Base-by-base conservation (phyloP, 495 filamentous ascomycete species). In the Pseudomonodictys pantanalensis region DNA sequence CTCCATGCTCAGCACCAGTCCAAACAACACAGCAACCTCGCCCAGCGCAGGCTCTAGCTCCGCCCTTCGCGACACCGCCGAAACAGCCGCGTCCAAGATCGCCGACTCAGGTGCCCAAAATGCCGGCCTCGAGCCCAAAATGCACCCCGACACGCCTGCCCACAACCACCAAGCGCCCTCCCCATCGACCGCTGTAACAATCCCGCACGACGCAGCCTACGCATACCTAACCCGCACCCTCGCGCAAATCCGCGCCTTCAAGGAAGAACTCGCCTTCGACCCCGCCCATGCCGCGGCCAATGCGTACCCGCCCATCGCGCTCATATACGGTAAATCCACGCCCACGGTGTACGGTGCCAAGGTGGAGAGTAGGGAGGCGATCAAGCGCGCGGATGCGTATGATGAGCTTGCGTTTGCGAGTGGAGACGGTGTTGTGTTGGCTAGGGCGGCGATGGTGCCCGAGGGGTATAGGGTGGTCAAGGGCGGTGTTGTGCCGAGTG, bases 351-450 rank as follows among this genome's bases (percentile, higher is more conserved):
- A 82, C 71, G 90, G 84, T 0, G 90, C 88, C 1, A 81, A 83
- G 11, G 90, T 97, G 9, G 66, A 78, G 4, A 82, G 83, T 1
- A 68, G 77, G 5, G 86, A 89, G 30, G 77, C 76, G 0, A 96
- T 97, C 61, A 83, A 84, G 51, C 81, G 83, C 33, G 72, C 81
- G 0, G 90, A 95, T 73, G 85, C 86, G 2, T 97, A 95, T 68
- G 92, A 96, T 60, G 86, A 95, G 56, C 76, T 96, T 2, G 82
- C 89, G 0, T 97, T 97, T 72, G 87, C 86, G 0, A 86, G 83
- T 32, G 92, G 92, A 0, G 92, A 97, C 70, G 92, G 92, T 0
- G 92, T 97, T 0, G 90, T 91, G 68, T 77, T 97, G 15, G 90
- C 92, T 0, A 78, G 78, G 38, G 89, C 92, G 52, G 88, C 91